These are phyloP conservation scores for Rhododendron mucronatum DNA, from an alignment of 148 eudicot species.

Conservation along the genomic window DNA sequence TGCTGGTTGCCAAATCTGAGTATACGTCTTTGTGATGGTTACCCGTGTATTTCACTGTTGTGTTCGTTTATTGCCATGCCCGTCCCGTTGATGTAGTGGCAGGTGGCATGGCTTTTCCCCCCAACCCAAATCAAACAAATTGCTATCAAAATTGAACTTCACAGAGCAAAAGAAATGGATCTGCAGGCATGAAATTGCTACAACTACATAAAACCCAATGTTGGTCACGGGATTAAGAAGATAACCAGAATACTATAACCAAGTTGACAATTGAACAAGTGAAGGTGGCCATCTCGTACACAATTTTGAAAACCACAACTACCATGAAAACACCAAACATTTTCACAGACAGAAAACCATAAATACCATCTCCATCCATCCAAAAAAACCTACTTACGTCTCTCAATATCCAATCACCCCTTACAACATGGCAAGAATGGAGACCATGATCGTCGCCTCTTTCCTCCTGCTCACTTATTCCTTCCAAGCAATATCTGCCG, in stretches of 20 bases:
- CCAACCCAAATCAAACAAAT: not conserved
- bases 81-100: not conserved
- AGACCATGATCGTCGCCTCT: slow-evolving; percentile 25
- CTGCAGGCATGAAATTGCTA: not conserved
- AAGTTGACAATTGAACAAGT: not conserved
- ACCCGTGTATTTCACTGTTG: not conserved
- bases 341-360: slow-evolving; percentile 15
- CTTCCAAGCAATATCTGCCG: slow-evolving; percentile 16
- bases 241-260: not conserved
- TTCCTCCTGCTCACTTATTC: slow-evolving; percentile 35
- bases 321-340: slow-evolving; percentile 4
- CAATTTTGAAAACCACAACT: not conserved
- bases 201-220: not conserved
- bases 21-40: not conserved
- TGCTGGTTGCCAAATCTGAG: not conserved
- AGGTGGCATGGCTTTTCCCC: not conserved
- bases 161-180: not conserved
- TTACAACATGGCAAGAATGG: slow-evolving; percentile 30
- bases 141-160: not conserved
- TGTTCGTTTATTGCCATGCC: not conserved
- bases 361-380: slow-evolving; percentile 25
- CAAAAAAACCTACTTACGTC: slow-evolving; percentile 8
- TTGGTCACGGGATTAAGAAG: not conserved
- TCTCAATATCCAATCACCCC: slow-evolving; percentile 3
- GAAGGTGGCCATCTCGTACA: slow-evolving; percentile 35